Percentiles rank a stretch among this genome's conserved stretches.
phyloP scores from a whole-genome alignment of 257 asterid species.

The Solanum dulcamara region DNA sequence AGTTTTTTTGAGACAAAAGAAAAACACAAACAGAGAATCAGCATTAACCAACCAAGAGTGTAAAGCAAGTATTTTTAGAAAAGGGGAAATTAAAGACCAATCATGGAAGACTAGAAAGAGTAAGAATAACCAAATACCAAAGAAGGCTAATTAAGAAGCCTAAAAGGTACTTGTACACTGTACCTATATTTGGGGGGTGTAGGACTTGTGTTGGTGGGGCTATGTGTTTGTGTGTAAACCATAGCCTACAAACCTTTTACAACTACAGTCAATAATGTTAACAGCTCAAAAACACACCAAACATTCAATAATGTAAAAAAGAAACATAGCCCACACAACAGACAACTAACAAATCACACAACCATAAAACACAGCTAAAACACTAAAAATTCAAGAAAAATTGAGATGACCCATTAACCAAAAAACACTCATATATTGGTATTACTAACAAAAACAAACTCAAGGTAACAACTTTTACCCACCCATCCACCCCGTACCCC shows the following conservation, averaged over 20 bases:
- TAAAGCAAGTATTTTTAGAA: slow-evolving; percentile 1
- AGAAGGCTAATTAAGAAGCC: slow-evolving; percentile 4
- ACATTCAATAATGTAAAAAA: neutral
- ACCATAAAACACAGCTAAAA: neutral
- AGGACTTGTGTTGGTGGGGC: neutral
- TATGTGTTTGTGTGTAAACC: neutral
- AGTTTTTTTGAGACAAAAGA: neutral
- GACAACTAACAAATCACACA: neutral
- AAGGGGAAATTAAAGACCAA: neutral
- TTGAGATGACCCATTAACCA: neutral
- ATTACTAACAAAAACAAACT: neutral
- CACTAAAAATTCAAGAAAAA: neutral
- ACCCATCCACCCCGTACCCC: neutral
- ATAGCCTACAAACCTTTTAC: neutral
- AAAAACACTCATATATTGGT: neutral
- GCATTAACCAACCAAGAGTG: slow-evolving; percentile 9
- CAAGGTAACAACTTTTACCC: neutral
- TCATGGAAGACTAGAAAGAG: neutral
- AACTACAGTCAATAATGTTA: neutral
- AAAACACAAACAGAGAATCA: neutral
- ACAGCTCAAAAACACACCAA: neutral
- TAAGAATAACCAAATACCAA: neutral
- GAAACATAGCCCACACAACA: neutral
- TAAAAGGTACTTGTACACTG: neutral
- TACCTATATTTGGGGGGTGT: neutral